Percentiles rank a stretch among this genome's conserved stretches.
Conservation (phyloP, 176 grass and related monocot genomes). For the Paspalum vaginatum region DNA sequence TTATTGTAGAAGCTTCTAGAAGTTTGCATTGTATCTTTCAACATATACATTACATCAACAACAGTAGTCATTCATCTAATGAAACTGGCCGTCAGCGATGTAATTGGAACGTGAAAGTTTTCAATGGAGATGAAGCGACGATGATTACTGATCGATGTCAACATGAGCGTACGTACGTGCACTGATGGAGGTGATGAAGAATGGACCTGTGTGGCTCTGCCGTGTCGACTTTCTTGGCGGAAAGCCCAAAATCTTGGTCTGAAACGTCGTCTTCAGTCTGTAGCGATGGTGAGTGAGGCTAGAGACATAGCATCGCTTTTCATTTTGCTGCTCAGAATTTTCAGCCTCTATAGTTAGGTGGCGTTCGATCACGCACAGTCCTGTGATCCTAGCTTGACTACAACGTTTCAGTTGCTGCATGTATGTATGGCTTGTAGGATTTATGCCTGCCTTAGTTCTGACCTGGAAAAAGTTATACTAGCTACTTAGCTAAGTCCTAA, state of each 20-base stretch:
- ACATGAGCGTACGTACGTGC: not conserved
- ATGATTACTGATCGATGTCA: not conserved
- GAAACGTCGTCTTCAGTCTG: slow-evolving; percentile 22
- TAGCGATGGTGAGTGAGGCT: slow-evolving; percentile 4
- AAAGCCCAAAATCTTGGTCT: slow-evolving; percentile 29
- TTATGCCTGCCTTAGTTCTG: not conserved
- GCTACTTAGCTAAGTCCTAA: too few relatives aligned
- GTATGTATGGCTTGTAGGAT: not conserved
- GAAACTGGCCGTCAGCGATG: not conserved
- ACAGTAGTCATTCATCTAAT: not conserved
- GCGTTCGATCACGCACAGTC: not conserved
- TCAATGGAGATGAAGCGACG: not conserved
- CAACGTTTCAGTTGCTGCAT: not conserved
- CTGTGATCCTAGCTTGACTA: not conserved
- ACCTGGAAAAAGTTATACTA: too few relatives aligned
- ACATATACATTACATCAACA: not conserved
- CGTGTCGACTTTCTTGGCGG: not conserved
- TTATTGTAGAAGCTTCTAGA: too few relatives aligned
- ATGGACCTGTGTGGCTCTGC: not conserved
- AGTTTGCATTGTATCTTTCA: too few relatives aligned
- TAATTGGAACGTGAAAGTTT: not conserved
- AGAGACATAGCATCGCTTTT: slow-evolving; percentile 1
- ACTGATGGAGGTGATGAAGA: not conserved
- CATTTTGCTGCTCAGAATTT: slow-evolving; percentile 33
- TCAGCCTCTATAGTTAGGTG: slow-evolving; percentile 9